phyloP scores from a whole-genome alignment of 352 stramenopile species.

The Plasmopara viticola region DNA sequence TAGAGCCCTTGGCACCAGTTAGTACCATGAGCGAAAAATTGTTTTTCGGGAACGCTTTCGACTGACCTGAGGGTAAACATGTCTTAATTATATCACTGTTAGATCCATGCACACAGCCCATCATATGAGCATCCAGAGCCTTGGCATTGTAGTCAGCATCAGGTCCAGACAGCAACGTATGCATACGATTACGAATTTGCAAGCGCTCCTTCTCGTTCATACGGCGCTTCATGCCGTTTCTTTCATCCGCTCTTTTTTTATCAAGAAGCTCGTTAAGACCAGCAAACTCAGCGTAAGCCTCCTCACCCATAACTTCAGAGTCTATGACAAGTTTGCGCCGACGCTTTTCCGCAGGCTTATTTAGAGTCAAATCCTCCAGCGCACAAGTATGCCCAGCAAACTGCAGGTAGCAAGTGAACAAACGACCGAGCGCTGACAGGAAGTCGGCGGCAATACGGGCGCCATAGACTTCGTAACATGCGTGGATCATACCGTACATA shows the following conservation, averaged over 20 bases:
- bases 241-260: slow-evolving; percentile 47
- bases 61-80: slow-evolving; percentile 96
- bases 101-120: slow-evolving; percentile 83
- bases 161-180: slow-evolving; percentile 55
- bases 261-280: slow-evolving; percentile 63
- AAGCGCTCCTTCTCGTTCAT: slow-evolving; percentile 79
- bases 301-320: slow-evolving; percentile 71
- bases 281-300: slow-evolving; percentile 82
- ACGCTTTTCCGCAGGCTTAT: slow-evolving; percentile 87
- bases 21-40: slow-evolving; percentile 99
- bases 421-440: slow-evolving; percentile 74
- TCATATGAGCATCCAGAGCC: slow-evolving; percentile 86
- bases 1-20: slow-evolving; percentile 98
- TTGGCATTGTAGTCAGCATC: slow-evolving; percentile 71
- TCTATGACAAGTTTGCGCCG: slow-evolving; percentile 86
- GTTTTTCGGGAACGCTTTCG: slow-evolving; percentile 97
- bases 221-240: slow-evolving; percentile 58
- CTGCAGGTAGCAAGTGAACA: slow-evolving; percentile 98
- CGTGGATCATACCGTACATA: slow-evolving; percentile 97
- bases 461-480: slow-evolving; percentile 91
- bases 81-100: slow-evolving; percentile 99
- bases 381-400: slow-evolving; percentile 98
- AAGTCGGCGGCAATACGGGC: slow-evolving; percentile 77
- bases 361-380: slow-evolving; percentile 98
- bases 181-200: slow-evolving; percentile 73